Base-by-base conservation (phyloP, 1,284 basidiomycete species). In the Megacollybia platyphylla region DNA sequence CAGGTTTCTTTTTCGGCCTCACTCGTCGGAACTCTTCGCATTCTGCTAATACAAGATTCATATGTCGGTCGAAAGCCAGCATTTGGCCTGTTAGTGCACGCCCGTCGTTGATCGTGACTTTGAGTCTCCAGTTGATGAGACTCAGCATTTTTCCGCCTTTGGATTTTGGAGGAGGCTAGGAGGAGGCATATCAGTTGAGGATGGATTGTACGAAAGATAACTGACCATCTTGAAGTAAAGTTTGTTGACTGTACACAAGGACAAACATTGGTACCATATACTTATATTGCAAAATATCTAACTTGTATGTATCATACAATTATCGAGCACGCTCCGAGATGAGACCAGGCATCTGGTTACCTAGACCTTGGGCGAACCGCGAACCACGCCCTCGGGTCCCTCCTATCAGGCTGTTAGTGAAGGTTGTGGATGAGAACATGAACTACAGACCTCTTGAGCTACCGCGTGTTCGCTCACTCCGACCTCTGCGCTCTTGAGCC, bases 41-140 rank as follows among this genome's bases (percentile, higher is more conserved):
- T 53, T 98, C 94, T 9, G 93, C 91, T 44, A 99, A 70, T 41
- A 99, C 96, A 53, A 99, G 75, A 67, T 99, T 99, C 94, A 98
- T 98, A 68, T 98, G 96, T 57, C 88, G 85, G 71, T 99, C 96
- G 60, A 97, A 99, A 41, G 96, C 96, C 57, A 99, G 84, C 86
- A 98, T 94, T 67, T 97, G 96, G 39, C 96, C 96, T 36, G 89
- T 90, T 54, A 98, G 72, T 46, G 88, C 79, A 58, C 96, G 87
- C 46, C 91, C 91, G 65, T 99, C 96, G 78, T 96, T 97, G 64
- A 98, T 84, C 44, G 93, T 97, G 49, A 98, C 84, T 67, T 90
- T 93, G 54, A 98, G 76, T 59, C 94, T 76, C 84, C 94, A 97
- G 70, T 97, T 94, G 70, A 98, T 82, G 65, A 98, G 84, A 60